Conservation (phyloP, 257 asterid genomes). For the Perilla frutescens region DNA sequence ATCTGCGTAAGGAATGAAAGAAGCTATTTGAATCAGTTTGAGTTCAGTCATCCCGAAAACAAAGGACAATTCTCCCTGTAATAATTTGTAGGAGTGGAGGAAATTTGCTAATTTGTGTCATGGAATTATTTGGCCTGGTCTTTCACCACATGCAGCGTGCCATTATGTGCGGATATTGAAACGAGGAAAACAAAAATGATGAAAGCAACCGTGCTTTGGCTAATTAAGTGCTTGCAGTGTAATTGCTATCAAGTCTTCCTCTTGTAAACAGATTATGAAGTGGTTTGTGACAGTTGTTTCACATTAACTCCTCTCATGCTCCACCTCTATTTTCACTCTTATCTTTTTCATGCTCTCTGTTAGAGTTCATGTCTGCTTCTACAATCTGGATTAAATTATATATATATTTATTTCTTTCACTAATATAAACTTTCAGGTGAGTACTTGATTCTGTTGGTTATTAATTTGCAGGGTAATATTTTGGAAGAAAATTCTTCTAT, state of each 20-base stretch:
- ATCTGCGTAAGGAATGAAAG: background rate
- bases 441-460: constrained; percentile 30
- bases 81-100: constrained; percentile 9
- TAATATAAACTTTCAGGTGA: constrained; percentile 6
- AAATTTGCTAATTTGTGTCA: constrained; percentile 10
- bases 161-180: background rate
- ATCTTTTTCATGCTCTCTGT: constrained; percentile 1
- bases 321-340: background rate
- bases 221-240: background rate
- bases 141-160: background rate
- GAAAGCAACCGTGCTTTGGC: constrained; percentile 19
- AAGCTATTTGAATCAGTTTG: background rate
- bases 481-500: constrained; percentile 44
- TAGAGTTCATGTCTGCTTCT: background rate
- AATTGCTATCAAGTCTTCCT: background rate
- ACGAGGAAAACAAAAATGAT: background rate
- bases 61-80: background rate
- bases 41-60: background rate
- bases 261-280: background rate
- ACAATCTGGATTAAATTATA: constrained; percentile 10
- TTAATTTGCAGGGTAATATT: constrained; percentile 51
- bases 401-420: background rate
- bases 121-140: constrained; percentile 17
- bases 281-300: background rate
- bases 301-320: background rate